A percentile compares a stretch with the other conserved stretches of the same genome.
phyloP scores from a whole-genome alignment of 805 yeast genomes.

The Kodamaea laetipori region DNA sequence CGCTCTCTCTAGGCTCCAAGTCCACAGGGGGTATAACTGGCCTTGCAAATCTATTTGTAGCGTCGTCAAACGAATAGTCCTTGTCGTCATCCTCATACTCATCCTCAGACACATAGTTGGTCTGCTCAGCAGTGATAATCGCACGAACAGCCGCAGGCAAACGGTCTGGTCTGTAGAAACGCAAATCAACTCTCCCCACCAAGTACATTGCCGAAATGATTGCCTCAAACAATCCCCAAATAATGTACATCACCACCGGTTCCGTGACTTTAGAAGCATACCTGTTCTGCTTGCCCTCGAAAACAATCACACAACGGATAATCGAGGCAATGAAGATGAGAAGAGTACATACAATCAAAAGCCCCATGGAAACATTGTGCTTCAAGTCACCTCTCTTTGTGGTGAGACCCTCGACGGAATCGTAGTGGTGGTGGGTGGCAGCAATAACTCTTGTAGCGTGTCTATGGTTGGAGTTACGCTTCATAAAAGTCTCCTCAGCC shows the following conservation, averaged over 20 bases:
- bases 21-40: not conserved
- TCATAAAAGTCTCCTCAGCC: conserved; percentile 24
- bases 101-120: conserved; percentile 31
- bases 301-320: conserved; percentile 13
- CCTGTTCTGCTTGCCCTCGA: conserved; percentile 11
- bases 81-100: conserved; percentile 23
- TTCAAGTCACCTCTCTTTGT: conserved; percentile 21
- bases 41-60: conserved; percentile 1
- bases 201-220: conserved; percentile 20
- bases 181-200: conserved; percentile 23
- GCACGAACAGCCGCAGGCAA: conserved; percentile 21
- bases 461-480: conserved; percentile 23
- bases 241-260: conserved; percentile 20
- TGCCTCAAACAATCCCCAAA: conserved; percentile 24
- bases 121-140: conserved; percentile 23
- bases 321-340: conserved; percentile 18
- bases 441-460: conserved; percentile 27
- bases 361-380: conserved; percentile 17
- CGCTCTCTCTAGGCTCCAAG: conserved; percentile 4
- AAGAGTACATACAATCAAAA: conserved; percentile 16
- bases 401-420: conserved; percentile 19
- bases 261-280: conserved; percentile 8
- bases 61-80: conserved; percentile 11
- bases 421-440: conserved; percentile 24
- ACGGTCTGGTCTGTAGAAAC: conserved; percentile 26